Base-by-base conservation (phyloP, 1,139 yeast species). In the Saccharomycopsis hybrid region DNA sequence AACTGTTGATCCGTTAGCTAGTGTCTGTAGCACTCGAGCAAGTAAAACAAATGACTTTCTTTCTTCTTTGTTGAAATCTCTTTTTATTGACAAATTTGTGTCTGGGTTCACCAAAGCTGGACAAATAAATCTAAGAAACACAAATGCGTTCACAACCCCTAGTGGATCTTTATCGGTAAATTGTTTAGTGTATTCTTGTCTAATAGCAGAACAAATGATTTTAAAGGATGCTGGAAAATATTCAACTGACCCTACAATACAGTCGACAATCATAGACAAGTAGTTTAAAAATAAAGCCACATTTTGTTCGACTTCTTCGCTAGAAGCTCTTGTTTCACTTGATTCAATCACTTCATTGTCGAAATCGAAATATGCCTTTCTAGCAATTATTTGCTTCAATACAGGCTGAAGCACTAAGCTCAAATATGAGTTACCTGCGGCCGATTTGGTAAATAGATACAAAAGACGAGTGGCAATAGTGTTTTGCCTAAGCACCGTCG, bases 91-190 rank as follows among this genome's bases (percentile, higher is more conserved):
- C 32, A 25, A 36, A 5, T 36, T 24, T 5, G 24, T 13, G 5
- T 36, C 43, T 11, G 44, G 47, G 43, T 92, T 83, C 11, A 90
- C 90, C 55, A 92, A 81, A 0, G 95, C 95, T 5, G 98, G 97
- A 62, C 95, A 89, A 55, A 88, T 76, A 58, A 86, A 84, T 54
- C 97, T 73, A 57, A 92, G 71, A 62, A 92, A 90, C 48, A 90
- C 71, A 61, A 87, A 90, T 0, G 96, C 89, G 0, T 97, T 96
- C 37, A 89, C 87, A 1, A 96, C 94, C 38, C 81, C 73, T 47
- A 74, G 65, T 43, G 79, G 69, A 48, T 80, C 49, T 1, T 89
- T 87, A 31, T n/a, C 2, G 9, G 18, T 5, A 33, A 28, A 29
- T 40, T 29, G 3, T 32, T 30, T 18, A 13, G 4, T 41, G 13